A percentile compares a stretch with the other conserved stretches of the same genome.
phyloP scores from a whole-genome alignment of 139 green algal species.

The Tetradesmus obliquus region DNA sequence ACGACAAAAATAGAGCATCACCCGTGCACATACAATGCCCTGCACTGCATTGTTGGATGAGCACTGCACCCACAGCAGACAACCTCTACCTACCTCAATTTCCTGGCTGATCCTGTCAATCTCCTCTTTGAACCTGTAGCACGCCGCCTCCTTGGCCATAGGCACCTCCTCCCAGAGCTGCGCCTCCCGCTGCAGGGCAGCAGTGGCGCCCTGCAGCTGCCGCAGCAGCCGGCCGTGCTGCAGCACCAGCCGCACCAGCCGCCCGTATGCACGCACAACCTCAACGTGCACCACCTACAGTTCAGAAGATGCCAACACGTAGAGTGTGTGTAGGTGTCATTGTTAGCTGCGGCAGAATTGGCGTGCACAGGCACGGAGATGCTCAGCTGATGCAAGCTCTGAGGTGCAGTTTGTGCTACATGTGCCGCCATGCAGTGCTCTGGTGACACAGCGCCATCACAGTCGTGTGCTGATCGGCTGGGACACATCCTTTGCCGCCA shows the following conservation, averaged over 20 bases:
- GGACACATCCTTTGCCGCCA: too few relatives aligned
- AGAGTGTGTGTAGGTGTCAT: neutral
- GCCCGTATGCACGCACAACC: slow-evolving; percentile 48
- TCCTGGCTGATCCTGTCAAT: slow-evolving; percentile 1
- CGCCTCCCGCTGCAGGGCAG: slow-evolving; percentile 24
- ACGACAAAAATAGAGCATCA: too few relatives aligned
- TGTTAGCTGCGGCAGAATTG: neutral
- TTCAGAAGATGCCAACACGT: neutral
- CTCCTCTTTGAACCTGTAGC: neutral
- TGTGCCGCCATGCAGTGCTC: too few relatives aligned
- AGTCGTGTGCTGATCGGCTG: too few relatives aligned
- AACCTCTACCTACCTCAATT: slow-evolving; percentile 1
- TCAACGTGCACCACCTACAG: slow-evolving; percentile 46
- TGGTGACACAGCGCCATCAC: too few relatives aligned
- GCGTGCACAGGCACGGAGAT: too few relatives aligned
- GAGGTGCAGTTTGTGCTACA: too few relatives aligned
- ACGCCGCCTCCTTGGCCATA: neutral
- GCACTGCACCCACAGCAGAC: too few relatives aligned
- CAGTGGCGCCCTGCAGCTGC: slow-evolving; percentile 32
- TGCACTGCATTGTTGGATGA: too few relatives aligned
- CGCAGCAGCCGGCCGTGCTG: slow-evolving; percentile 15
- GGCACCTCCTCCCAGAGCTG: slow-evolving; percentile 6
- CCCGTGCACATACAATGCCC: too few relatives aligned
- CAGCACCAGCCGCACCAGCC: slow-evolving; percentile 30
- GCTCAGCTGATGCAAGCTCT: too few relatives aligned